phyloP scores from a whole-genome alignment of 495 filamentous ascomycete species.

The Emericellopsis terricola region DNA sequence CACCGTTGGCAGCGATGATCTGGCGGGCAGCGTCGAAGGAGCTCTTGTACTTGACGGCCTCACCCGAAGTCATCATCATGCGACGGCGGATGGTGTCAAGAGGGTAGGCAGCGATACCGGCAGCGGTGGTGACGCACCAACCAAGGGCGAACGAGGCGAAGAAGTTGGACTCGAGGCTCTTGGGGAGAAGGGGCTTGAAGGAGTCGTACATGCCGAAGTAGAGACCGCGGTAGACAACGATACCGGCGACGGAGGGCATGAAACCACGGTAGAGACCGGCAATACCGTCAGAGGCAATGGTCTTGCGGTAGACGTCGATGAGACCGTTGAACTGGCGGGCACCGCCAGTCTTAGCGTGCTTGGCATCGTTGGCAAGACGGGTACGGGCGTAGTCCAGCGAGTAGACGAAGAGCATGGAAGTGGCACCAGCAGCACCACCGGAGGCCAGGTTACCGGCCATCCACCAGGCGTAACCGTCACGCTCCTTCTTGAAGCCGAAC shows the following conservation, averaged over 20 bases:
- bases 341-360: conserved; percentile 90
- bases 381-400: conserved; percentile 99
- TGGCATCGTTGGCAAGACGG: conserved; percentile 99
- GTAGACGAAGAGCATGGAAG: conserved; percentile 99
- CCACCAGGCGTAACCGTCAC: conserved; percentile 96
- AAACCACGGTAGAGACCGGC: conserved; percentile 99
- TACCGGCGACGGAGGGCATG: conserved; percentile 95
- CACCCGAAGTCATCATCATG: conserved; percentile 98
- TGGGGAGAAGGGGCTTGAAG: conserved; percentile 92
- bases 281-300: conserved; percentile 92
- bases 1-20: conserved; percentile 94
- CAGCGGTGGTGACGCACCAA: conserved; percentile 98
- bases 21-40: conserved; percentile 86
- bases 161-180: conserved; percentile 92
- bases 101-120: conserved; percentile 99
- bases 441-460: conserved; percentile 99
- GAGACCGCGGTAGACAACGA: conserved; percentile 99
- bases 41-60: conserved; percentile 98
- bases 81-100: conserved; percentile 99
- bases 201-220: conserved; percentile 99
- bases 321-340: conserved; percentile 99
- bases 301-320: conserved; percentile 99
- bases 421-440: conserved; percentile 99
- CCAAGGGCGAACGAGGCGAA: conserved; percentile 95
- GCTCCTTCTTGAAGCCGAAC: conserved; percentile 99